A percentile compares a stretch with the other conserved stretches of the same genome.
Evolutionary conservation across 176 grass and related monocot genomes (phyloP).

Genomic region (Paspalum vaginatum): DNA sequence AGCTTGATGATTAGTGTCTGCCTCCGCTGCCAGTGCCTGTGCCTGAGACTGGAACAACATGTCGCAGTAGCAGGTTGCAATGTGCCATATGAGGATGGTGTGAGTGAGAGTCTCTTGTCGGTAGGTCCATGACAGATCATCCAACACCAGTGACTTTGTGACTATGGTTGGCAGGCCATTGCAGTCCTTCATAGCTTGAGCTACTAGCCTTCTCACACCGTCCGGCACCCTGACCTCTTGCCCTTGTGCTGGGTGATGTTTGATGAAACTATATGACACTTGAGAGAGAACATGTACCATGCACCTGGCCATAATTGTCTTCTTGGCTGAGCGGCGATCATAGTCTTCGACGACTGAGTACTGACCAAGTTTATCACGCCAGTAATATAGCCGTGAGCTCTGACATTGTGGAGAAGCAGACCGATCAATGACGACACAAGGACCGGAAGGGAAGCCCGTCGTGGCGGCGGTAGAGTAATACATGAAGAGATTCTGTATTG

Average conservation of each 20-base stretch:
- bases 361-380: neutral
- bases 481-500: neutral
- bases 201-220: too few relatives aligned
- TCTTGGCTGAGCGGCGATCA: neutral
- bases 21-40: neutral
- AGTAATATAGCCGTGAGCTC: neutral
- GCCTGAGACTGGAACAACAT: neutral
- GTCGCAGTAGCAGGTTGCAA: neutral
- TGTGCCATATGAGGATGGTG: constrained; percentile 16
- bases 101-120: neutral
- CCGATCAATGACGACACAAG: accelerated
- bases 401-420: neutral
- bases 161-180: too few relatives aligned
- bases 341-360: neutral
- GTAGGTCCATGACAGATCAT: too few relatives aligned
- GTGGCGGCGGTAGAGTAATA: too few relatives aligned
- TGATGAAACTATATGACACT: neutral
- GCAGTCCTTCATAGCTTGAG: too few relatives aligned
- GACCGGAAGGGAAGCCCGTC: too few relatives aligned
- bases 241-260: neutral
- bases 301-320: neutral
- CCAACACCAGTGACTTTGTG: too few relatives aligned
- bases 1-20: neutral
- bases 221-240: too few relatives aligned
- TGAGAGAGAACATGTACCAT: neutral